Conservation (phyloP, 2,329 filamentous ascomycete species). For the Dactylellina parvicollis region DNA sequence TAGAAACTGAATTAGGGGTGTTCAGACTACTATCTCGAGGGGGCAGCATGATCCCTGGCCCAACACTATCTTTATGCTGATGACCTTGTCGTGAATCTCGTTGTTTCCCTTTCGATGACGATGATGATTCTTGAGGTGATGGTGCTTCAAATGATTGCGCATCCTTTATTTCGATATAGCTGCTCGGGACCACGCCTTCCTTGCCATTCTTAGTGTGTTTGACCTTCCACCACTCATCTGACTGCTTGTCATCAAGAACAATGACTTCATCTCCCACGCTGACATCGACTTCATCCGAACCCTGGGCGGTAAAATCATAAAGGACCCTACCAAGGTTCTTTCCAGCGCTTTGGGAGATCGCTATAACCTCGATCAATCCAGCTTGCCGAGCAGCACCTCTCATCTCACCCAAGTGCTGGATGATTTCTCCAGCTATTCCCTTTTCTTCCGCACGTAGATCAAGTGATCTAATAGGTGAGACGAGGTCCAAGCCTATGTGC, state of each 20-base stretch:
- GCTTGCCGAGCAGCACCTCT: constrained; percentile 83
- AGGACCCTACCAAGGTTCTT: constrained; percentile 75
- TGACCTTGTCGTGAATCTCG: constrained; percentile 63
- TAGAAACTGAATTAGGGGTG: constrained; percentile 56
- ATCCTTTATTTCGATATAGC: constrained; percentile 84
- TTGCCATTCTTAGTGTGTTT: constrained; percentile 88
- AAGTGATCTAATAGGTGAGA: constrained; percentile 89
- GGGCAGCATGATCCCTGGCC: constrained; percentile 78
- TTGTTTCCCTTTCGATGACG: constrained; percentile 78
- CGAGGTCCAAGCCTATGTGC: constrained; percentile 93
- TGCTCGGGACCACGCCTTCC: constrained; percentile 95
- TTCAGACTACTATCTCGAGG: constrained; percentile 80
- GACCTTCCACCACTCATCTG: constrained; percentile 99
- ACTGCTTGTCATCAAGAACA: constrained; percentile 86
- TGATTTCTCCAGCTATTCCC: constrained; percentile 94
- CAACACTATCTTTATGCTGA: constrained; percentile 66
- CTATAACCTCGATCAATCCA: constrained; percentile 82
- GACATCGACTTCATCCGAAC: constrained; percentile 95
- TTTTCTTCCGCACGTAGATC: constrained; percentile 98
- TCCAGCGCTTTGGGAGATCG: constrained; percentile 75
- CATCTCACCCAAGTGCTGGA: constrained; percentile 85
- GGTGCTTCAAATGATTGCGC: constrained; percentile 13
- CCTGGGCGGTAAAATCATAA: constrained; percentile 96
- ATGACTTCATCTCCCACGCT: constrained; percentile 88
- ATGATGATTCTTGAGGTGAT: constrained; percentile 78